Percentiles rank a stretch among this genome's conserved stretches.
Conservation (phyloP, 78 protist genomes). For the Dictyostelium citrinum region DNA sequence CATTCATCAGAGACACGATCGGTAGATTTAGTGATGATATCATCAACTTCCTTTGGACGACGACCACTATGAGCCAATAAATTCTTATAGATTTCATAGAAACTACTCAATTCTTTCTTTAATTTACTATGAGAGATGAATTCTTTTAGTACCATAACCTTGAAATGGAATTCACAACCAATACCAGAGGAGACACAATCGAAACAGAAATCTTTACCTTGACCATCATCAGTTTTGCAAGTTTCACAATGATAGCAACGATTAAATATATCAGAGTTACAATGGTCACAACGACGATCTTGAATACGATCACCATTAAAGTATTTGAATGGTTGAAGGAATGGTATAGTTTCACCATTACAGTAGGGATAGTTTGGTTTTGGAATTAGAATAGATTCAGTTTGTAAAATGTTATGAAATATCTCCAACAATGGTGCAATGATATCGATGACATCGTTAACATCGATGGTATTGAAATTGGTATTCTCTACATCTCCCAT, state of each 20-base stretch:
- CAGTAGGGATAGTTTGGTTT: conserved; percentile 61
- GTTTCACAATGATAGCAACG: conserved; percentile 50
- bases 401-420: conserved; percentile 20
- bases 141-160: conserved; percentile 39
- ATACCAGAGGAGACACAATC: conserved; percentile 45
- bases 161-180: conserved; percentile 69
- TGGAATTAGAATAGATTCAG: conserved; percentile 61
- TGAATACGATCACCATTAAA: conserved; percentile 3
- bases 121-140: conserved; percentile 47
- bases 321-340: conserved; percentile 41
- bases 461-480: not conserved
- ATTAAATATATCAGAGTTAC: conserved; percentile 57
- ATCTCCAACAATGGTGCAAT: conserved; percentile 36
- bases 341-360: conserved; percentile 47
- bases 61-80: not conserved
- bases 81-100: not conserved
- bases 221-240: not conserved
- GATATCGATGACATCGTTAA: not conserved
- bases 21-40: not conserved
- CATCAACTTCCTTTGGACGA: conserved; percentile 10
- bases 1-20: conserved; percentile 2
- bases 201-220: conserved; percentile 60
- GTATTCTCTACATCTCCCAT: not conserved
- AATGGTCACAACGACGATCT: conserved; percentile 64
- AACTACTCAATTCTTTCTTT: conserved; percentile 26